Evolutionary conservation across 495 filamentous ascomycete genomes (phyloP).

Genomic region (Xylaria telfairii): DNA sequence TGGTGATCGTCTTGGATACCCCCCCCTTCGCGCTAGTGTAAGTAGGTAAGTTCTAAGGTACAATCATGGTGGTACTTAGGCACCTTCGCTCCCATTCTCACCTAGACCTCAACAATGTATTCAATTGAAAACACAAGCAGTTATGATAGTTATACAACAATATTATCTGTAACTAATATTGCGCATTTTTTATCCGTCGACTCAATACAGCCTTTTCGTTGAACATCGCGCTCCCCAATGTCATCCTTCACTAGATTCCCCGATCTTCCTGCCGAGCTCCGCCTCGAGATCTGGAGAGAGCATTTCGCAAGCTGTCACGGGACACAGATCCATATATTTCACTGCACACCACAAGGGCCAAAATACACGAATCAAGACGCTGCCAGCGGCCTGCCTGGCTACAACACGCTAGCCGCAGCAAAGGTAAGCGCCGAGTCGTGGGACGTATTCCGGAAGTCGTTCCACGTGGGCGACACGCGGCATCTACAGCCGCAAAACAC

Average conservation of each 20-base stretch:
- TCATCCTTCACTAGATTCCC: background rate
- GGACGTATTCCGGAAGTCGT: background rate
- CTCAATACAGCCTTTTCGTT: background rate
- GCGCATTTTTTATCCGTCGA: background rate
- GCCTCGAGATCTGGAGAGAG: conserved; percentile 13
- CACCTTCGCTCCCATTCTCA: background rate
- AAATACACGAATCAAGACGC: background rate
- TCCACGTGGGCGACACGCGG: background rate
- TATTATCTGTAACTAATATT: background rate
- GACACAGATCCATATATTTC: conserved; percentile 8
- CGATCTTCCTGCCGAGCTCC: conserved; percentile 6
- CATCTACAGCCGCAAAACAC: background rate
- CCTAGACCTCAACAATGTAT: background rate
- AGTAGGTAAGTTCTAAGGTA: no score
- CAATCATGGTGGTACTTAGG: no score
- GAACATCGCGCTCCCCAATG: background rate
- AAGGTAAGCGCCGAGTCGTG: conserved; percentile 1
- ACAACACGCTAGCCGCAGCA: conserved; percentile 5
- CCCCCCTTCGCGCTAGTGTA: no score
- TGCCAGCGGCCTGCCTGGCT: background rate
- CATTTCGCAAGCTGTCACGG: conserved; percentile 12
- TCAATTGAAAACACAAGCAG: no score
- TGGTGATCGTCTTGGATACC: no score
- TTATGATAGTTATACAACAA: background rate
- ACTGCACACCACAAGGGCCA: background rate